Base-by-base conservation (phyloP, 148 eudicot species). In the Cornus kousa region DNA sequence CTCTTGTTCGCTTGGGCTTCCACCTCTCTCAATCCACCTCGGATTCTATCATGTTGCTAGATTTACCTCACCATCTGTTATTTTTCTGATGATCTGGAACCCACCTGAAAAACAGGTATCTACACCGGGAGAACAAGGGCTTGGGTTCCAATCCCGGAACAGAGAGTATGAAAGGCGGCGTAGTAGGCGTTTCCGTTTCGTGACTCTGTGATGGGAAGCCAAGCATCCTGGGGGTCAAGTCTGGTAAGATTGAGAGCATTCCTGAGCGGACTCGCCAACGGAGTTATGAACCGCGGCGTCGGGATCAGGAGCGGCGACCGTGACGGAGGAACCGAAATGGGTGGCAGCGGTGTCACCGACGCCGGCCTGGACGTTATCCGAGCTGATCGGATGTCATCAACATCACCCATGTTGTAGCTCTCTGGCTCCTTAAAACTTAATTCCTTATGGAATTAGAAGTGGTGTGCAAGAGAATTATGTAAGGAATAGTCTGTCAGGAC, bases 221-320 rank as follows among this genome's bases (percentile, higher is more conserved):
- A 87, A 9, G 90, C 90, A 70, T 87, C 90, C 2, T 87, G 90
- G 9, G 90, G 90, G 66, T 87, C 87, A 22, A 85, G 81, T 55
- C 76, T 85, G 10, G 87, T 87, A 83, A 83, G 78, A 12, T 75
- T 48, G 19, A 85, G 48, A 0, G 80, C 87, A 16, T 87, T 74
- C 24, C 66, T 19, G 1, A 60, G 17, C 10, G 86, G 86, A 73
- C 86, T 85, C 2, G 80, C 89, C 43, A 85, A 39, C 3, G 87
- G 87, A 31, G 86, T 87, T 0, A 80, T 80, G 70, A 82, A 82
- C 68, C 62, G 24, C 31, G 87, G 89, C 6, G 89, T 84, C 78
- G 82, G 82, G 9, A 43, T 43, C 48, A 94, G 88, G 17, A 94
- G 92, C 9, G 98, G 98, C 4, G 98, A 94, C 7, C 98, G 90